Conservation (phyloP, 1,284 basidiomycete genomes). For the Macrocybe sp. region DNA sequence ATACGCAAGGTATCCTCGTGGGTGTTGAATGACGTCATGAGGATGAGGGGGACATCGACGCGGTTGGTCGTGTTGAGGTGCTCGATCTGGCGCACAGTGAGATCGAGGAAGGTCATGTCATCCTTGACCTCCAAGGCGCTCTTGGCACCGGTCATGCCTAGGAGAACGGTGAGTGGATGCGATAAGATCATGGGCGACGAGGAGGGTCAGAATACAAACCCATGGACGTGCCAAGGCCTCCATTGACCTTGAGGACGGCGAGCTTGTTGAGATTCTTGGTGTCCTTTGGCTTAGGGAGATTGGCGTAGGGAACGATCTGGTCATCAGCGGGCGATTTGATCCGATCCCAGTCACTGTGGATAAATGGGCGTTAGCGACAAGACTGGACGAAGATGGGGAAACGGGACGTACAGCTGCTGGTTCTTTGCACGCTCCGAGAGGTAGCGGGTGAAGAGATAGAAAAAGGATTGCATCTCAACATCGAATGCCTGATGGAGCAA, state of each 20-base stretch:
- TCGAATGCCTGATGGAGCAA: conserved; percentile 75
- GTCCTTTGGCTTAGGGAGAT: conserved; percentile 61
- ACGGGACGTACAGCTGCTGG: conserved; percentile 79
- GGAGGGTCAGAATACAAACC: conserved; percentile 39
- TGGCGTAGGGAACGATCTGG: conserved; percentile 87
- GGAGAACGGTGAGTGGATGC: conserved; percentile 5
- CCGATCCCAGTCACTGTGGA: conserved; percentile 88
- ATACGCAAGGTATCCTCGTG: conserved; percentile 96
- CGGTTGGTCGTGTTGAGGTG: conserved; percentile 70
- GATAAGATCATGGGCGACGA: background rate
- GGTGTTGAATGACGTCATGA: conserved; percentile 99
- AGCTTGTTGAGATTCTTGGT: conserved; percentile 84
- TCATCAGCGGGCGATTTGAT: conserved; percentile 94
- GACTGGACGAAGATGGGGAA: conserved; percentile 13
- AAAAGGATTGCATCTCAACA: conserved; percentile 98
- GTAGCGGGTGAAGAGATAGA: conserved; percentile 98
- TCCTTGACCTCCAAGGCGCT: conserved; percentile 91
- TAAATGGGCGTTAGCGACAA: conserved; percentile 7
- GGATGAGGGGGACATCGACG: conserved; percentile 92
- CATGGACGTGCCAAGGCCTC: conserved; percentile 98
- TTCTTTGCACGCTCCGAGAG: conserved; percentile 93
- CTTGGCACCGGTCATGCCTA: conserved; percentile 92
- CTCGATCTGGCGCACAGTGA: conserved; percentile 97
- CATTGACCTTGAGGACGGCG: conserved; percentile 99
- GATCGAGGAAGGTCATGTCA: conserved; percentile 98